These are phyloP conservation scores for Yamadazyma epiphylla DNA, from an alignment of 1,139 yeast species.

Conservation along the genomic window DNA sequence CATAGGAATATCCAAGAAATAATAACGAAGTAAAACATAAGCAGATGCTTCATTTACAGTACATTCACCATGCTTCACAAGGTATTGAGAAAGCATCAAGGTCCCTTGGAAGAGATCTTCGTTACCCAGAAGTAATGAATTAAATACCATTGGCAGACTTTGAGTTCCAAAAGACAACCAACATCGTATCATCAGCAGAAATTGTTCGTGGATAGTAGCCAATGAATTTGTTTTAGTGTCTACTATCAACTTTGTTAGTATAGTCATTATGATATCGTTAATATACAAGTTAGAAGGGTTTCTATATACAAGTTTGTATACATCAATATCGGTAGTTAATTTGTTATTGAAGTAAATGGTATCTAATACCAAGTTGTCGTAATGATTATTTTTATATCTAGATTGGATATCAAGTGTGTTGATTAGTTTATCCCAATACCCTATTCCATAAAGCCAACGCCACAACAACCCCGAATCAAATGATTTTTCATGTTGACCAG, in stretches of 20 bases:
- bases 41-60: too few species aligned
- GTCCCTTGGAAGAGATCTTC: constrained; percentile 25
- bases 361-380: constrained; percentile 9
- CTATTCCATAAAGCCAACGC: constrained; percentile 18
- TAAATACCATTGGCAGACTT: constrained; percentile 18
- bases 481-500: constrained; percentile 12
- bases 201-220: constrained; percentile 1
- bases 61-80: constrained; percentile 8
- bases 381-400: constrained; percentile 6
- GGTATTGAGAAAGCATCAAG: constrained; percentile 5
- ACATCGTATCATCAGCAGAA: constrained; percentile 12
- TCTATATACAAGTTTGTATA: constrained; percentile 4
- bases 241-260: constrained; percentile 13
- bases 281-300: constrained; percentile 21
- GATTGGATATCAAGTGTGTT: constrained; percentile 12
- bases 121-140: constrained; percentile 29
- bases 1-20: too few species aligned
- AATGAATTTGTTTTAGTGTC: constrained; percentile 7
- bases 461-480: too few species aligned
- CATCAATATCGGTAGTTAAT: background rate
- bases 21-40: too few species aligned
- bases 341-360: constrained; percentile 5
- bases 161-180: constrained; percentile 27
- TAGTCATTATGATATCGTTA: constrained; percentile 21
- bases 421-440: constrained; percentile 30